Evolutionary conservation across 768 basidiomycete species (phyloP).

Genomic region (Collybia sp.): DNA sequence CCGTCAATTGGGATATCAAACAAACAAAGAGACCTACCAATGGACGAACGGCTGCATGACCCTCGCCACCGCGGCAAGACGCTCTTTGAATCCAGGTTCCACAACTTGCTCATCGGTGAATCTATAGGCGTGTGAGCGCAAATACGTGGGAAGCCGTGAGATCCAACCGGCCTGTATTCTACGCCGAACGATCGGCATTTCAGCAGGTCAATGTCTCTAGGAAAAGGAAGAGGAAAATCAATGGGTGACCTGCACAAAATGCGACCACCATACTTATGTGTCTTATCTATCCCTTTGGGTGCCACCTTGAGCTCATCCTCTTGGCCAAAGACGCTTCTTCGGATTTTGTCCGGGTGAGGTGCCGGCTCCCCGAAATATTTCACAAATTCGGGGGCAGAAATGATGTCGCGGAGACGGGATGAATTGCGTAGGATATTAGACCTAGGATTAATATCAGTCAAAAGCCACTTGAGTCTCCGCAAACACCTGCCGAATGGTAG

Average conservation of each 20-base stretch:
- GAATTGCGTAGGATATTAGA: constrained; percentile 62
- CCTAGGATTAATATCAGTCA: constrained; percentile 21
- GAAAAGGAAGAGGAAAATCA: constrained; percentile 1
- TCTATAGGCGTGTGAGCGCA: constrained; percentile 32
- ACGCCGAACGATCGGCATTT: constrained; percentile 81
- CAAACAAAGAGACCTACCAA: constrained; percentile 40
- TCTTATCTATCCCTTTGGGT: constrained; percentile 86
- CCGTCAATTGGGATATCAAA: background rate
- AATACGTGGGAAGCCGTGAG: background rate
- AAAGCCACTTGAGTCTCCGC: constrained; percentile 16
- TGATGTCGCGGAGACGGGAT: constrained; percentile 55
- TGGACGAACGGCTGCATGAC: constrained; percentile 76
- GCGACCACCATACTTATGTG: constrained; percentile 52
- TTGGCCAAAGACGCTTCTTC: constrained; percentile 77
- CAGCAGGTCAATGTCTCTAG: constrained; percentile 86
- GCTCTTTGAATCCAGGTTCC: constrained; percentile 57
- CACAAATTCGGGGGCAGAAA: constrained; percentile 70
- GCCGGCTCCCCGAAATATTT: constrained; percentile 68
- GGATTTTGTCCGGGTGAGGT: constrained; percentile 54
- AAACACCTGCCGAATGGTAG: constrained; percentile 53
- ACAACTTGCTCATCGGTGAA: constrained; percentile 77
- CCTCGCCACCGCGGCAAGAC: constrained; percentile 46
- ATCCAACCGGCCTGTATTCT: constrained; percentile 42
- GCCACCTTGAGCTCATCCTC: constrained; percentile 90
- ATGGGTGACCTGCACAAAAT: background rate